A percentile compares a stretch with the other conserved stretches of the same genome.
Conservation (phyloP, 305 asterid species). For the Fraxinus latifolia region DNA sequence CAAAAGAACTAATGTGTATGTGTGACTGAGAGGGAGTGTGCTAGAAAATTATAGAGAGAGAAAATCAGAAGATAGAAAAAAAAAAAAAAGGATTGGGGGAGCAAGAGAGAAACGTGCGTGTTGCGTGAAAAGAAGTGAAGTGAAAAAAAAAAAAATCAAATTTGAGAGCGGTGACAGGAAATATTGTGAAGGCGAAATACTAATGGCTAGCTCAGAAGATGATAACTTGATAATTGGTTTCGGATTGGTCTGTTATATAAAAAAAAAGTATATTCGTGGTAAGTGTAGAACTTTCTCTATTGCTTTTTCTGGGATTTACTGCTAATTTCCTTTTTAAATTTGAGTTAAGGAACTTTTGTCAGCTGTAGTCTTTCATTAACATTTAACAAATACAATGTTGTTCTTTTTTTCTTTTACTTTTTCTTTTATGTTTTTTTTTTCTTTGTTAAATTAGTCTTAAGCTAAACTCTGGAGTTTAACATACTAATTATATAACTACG, state of each 20-base stretch:
- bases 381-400: background rate
- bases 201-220: conserved; percentile 3
- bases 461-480: background rate
- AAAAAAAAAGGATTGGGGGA: background rate
- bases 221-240: background rate
- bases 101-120: conserved; percentile 50
- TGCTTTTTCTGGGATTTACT: conserved; percentile 27
- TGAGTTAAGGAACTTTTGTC: conserved; percentile 28
- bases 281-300: conserved; percentile 2
- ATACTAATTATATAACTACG: background rate
- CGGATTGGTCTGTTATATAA: conserved; percentile 26
- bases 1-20: background rate
- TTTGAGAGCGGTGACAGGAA: background rate
- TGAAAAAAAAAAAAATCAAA: background rate
- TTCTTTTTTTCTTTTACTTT: background rate
- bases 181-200: background rate
- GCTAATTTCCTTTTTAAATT: conserved; percentile 22
- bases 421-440: background rate
- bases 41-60: conserved; percentile 9
- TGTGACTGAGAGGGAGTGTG: background rate
- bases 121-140: conserved; percentile 57
- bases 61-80: no score
- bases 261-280: background rate
- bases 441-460: background rate
- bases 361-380: background rate